phyloP scores from a whole-genome alignment of 768 basidiomycete species.

The Pulveroboletus frians region DNA sequence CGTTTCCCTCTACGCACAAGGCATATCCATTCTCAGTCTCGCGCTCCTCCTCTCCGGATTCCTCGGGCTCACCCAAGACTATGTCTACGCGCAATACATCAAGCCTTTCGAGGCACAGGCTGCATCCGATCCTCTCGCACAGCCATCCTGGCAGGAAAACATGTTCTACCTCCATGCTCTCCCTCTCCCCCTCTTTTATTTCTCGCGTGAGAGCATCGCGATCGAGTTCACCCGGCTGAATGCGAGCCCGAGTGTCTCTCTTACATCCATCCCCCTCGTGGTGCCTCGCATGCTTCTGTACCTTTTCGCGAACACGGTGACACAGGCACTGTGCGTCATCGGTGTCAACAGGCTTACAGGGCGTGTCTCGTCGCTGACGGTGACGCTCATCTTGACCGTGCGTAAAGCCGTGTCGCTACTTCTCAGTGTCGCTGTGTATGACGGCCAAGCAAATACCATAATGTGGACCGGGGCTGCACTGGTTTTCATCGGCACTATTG shows the following conservation, averaged over 20 bases:
- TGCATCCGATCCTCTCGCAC: slow-evolving; percentile 14
- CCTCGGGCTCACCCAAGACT: slow-evolving; percentile 82
- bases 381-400: slow-evolving; percentile 76
- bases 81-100: slow-evolving; percentile 56
- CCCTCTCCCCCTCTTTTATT: slow-evolving; percentile 70
- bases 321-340: slow-evolving; percentile 78
- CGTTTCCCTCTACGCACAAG: slow-evolving; percentile 49
- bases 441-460: slow-evolving; percentile 36
- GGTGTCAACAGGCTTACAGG: slow-evolving; percentile 86
- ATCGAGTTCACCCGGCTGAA: slow-evolving; percentile 15
- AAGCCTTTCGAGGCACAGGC: slow-evolving; percentile 19
- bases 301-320: slow-evolving; percentile 71
- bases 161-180: slow-evolving; percentile 90
- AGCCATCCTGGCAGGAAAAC: slow-evolving; percentile 72
- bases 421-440: slow-evolving; percentile 56
- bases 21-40: slow-evolving; percentile 66
- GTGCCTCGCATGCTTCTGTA: slow-evolving; percentile 60
- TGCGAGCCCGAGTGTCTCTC: slow-evolving; percentile 12
- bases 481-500: slow-evolving; percentile 67
- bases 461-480: slow-evolving; percentile 68
- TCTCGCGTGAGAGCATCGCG: slow-evolving; percentile 48
- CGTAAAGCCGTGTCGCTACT: slow-evolving; percentile 75
- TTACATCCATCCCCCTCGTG: slow-evolving; percentile 11
- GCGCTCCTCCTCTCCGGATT: slow-evolving; percentile 79
- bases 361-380: slow-evolving; percentile 66